Percentiles rank a stretch among this genome's conserved stretches.
Conservation (phyloP, 768 basidiomycete genomes). For the Hygrocybe coccinea region DNA sequence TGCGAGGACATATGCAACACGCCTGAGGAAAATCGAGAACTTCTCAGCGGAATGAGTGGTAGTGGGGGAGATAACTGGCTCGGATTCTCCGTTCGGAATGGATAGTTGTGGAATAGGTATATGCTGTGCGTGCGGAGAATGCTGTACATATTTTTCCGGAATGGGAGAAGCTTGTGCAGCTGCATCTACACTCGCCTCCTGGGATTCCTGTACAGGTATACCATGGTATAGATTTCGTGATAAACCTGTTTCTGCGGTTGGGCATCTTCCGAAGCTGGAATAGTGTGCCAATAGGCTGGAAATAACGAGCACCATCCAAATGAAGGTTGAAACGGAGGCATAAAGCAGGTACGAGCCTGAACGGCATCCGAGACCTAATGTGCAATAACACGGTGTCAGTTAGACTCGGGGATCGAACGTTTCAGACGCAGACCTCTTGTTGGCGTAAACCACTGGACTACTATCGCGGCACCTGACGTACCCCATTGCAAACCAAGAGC, state of each 20-base stretch:
- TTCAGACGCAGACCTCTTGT: slow-evolving; percentile 14
- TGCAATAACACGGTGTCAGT: slow-evolving; percentile 6
- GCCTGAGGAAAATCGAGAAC: slow-evolving; percentile 26
- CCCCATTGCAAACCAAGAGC: slow-evolving; percentile 29
- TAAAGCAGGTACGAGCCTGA: slow-evolving; percentile 31
- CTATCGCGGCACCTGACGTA: slow-evolving; percentile 24
- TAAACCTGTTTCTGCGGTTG: not conserved
- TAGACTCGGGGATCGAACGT: not conserved
- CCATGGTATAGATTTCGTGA: not conserved
- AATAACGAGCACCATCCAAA: slow-evolving; percentile 27
- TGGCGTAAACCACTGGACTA: slow-evolving; percentile 26
- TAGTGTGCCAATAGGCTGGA: slow-evolving; percentile 30
- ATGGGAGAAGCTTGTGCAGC: no score
- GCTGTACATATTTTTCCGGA: no score
- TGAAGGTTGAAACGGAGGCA: slow-evolving; percentile 27
- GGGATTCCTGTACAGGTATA: not conserved
- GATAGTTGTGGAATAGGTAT: no score
- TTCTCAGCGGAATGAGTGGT: slow-evolving; percentile 6
- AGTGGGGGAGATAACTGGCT: not conserved
- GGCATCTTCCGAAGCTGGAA: slow-evolving; percentile 6
- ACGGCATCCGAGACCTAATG: slow-evolving; percentile 33
- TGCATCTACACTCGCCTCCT: not conserved
- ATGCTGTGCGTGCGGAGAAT: no score
- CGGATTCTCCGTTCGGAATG: not conserved
- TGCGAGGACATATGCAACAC: slow-evolving; percentile 28